Conservation (phyloP, 169 alveolate species). For the Plasmodium falciparum region DNA sequence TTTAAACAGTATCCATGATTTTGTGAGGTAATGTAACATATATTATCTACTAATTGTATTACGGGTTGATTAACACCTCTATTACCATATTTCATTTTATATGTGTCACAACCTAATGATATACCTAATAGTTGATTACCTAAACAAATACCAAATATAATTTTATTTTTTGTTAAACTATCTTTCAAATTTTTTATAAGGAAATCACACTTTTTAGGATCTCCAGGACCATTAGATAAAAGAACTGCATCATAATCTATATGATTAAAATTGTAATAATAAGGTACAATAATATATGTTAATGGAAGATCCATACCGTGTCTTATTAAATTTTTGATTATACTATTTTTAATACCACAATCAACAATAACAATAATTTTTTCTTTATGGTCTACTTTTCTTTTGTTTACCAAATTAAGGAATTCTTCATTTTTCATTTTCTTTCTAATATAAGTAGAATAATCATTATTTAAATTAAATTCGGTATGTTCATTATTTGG, state of each 20-base stretch:
- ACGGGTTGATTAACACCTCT: slow-evolving; percentile 93
- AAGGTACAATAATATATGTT: slow-evolving; percentile 84
- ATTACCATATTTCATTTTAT: slow-evolving; percentile 90
- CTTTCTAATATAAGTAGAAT: slow-evolving; percentile 16
- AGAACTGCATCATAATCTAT: slow-evolving; percentile 90
- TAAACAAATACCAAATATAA: slow-evolving; percentile 91
- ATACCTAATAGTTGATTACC: slow-evolving; percentile 91
- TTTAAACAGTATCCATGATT: slow-evolving; percentile 90
- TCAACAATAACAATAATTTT: slow-evolving; percentile 87
- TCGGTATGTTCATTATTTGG: background rate
- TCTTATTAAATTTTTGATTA: slow-evolving; percentile 81
- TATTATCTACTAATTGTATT: slow-evolving; percentile 88
- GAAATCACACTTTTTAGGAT: slow-evolving; percentile 83
- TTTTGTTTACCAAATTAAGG: slow-evolving; percentile 45
- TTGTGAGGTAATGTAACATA: slow-evolving; percentile 91
- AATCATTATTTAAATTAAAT: slow-evolving; percentile 42
- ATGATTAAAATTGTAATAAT: slow-evolving; percentile 82
- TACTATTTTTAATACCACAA: slow-evolving; percentile 91
- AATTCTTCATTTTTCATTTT: slow-evolving; percentile 32
- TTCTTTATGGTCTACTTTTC: slow-evolving; percentile 30
- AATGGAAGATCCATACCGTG: slow-evolving; percentile 64
- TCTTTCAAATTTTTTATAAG: slow-evolving; percentile 80
- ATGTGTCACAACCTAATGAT: slow-evolving; percentile 90
- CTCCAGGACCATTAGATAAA: slow-evolving; percentile 92
- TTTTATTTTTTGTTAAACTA: slow-evolving; percentile 80